Base-by-base conservation (phyloP, 257 asterid genomes). In the Cruciata laevipes region DNA sequence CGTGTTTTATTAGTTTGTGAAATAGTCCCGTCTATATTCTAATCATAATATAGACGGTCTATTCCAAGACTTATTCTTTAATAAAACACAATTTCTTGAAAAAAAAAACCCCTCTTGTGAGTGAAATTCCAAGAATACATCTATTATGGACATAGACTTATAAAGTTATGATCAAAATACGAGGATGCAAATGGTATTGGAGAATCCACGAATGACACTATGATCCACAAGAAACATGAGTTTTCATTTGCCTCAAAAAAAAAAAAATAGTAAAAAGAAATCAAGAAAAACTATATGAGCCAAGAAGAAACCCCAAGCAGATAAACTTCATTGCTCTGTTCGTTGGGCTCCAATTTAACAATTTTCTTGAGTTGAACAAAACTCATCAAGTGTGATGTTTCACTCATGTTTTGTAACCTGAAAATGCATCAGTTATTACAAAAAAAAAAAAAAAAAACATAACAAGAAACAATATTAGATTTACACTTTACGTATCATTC, bases 231-330 rank as follows among this genome's bases (percentile, higher is more conserved):
- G 2, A 42, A 42, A 42, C 18, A 42, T 14, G 20, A 53, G 20
- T 53, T 53, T 27, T 47, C 55, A 53, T n/a, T n/a, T 53, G 60
- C 60, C n/a, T 20, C 11, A 53, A 53, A 52, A 52, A 3, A 0
- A 0, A 2, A 52, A 52, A 52, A 17, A 7, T 5, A 52, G 4
- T 49, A 16, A 49, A 49, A 49, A 49, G 20, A n/a, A 51, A 51
- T n/a, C n/a, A 53, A 53, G 10, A 53, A 5, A 1, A 52, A 17
- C 2, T 5, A 52, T 0, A 65, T 18, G 55, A 20, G 51, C 61
- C 61, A 33, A 56, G 44, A 27, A 71, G 76, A 65, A 24, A 42
- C 17, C 67, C 66, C 67, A 56, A 72, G 31, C 18, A 31, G 64
- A 49, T 68, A 21, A 55, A 9, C 61, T 67, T 62, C 63, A 32